Conservation (phyloP, 202 grass and related monocot species). For the Setaria viridis region DNA sequence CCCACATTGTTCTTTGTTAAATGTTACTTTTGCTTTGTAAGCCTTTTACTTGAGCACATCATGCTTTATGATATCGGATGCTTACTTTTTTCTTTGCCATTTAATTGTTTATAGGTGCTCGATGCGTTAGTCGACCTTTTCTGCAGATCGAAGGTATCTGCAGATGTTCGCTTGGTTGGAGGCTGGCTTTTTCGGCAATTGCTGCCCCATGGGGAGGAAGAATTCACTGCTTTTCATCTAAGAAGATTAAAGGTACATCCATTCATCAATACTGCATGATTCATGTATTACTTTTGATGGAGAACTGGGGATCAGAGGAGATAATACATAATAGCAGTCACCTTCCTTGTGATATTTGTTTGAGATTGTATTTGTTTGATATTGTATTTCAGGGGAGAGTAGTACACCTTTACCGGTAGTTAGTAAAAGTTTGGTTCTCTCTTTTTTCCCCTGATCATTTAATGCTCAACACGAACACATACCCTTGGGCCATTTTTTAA, state of each 20-base stretch:
- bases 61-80: slow-evolving; percentile 25
- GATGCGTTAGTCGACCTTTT: slow-evolving; percentile 91
- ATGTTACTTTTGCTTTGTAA: slow-evolving; percentile 1
- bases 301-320: not conserved
- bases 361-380: not conserved
- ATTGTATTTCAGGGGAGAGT: not conserved
- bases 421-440: not conserved
- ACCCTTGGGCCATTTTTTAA: not conserved
- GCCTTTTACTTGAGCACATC: not conserved
- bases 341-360: slow-evolving; percentile 14
- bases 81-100: slow-evolving; percentile 27
- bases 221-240: slow-evolving; percentile 84
- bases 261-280: slow-evolving; percentile 28
- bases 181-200: slow-evolving; percentile 98
- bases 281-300: slow-evolving; percentile 14
- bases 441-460: not conserved
- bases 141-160: slow-evolving; percentile 83
- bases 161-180: slow-evolving; percentile 86
- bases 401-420: not conserved
- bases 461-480: not conserved
- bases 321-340: slow-evolving; percentile 18
- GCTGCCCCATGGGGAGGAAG: slow-evolving; percentile 86
- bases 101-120: slow-evolving; percentile 76
- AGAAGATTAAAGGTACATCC: slow-evolving; percentile 64
- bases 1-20: not conserved